A percentile compares a stretch with the other conserved stretches of the same genome.
Conservation (phyloP, 2,329 filamentous ascomycete species). For the Alternaria sp. region DNA sequence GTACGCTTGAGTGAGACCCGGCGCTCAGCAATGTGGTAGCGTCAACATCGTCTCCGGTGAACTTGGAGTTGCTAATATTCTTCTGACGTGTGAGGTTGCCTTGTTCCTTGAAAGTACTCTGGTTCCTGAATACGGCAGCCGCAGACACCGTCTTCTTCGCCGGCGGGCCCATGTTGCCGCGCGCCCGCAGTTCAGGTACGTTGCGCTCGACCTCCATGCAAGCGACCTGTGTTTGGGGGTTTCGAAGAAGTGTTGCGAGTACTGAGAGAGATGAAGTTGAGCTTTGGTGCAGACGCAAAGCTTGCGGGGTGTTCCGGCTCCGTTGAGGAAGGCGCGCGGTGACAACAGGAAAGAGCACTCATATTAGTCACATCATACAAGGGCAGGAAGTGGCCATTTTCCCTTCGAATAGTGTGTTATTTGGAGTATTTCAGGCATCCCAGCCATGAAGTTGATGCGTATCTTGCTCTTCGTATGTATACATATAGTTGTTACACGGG, state of each 20-base stretch:
- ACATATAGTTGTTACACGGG: conserved; percentile 6
- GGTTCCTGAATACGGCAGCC: conserved; percentile 36
- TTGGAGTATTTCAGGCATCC: neutral
- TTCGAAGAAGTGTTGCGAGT: neutral
- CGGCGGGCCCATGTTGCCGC: neutral
- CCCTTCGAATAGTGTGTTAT: neutral
- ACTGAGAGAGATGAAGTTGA: neutral
- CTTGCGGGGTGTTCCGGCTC: conserved; percentile 2
- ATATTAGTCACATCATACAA: neutral
- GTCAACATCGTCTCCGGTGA: neutral
- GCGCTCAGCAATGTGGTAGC: neutral
- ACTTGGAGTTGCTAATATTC: neutral
- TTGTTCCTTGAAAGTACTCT: conserved; percentile 10
- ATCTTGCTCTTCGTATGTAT: neutral
- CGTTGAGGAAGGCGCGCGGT: conserved; percentile 11
- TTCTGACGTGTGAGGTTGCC: neutral
- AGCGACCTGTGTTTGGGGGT: neutral
- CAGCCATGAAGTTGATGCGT: neutral
- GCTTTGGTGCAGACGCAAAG: conserved; percentile 2
- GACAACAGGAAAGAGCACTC: neutral
- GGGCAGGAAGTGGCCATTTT: neutral
- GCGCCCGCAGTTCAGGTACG: neutral
- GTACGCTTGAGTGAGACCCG: conserved; percentile 12
- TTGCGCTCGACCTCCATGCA: conserved; percentile 5
- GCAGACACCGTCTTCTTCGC: conserved; percentile 26